phyloP scores from a whole-genome alignment of 139 green algal genomes.

The Chlorella sorokiniana region DNA sequence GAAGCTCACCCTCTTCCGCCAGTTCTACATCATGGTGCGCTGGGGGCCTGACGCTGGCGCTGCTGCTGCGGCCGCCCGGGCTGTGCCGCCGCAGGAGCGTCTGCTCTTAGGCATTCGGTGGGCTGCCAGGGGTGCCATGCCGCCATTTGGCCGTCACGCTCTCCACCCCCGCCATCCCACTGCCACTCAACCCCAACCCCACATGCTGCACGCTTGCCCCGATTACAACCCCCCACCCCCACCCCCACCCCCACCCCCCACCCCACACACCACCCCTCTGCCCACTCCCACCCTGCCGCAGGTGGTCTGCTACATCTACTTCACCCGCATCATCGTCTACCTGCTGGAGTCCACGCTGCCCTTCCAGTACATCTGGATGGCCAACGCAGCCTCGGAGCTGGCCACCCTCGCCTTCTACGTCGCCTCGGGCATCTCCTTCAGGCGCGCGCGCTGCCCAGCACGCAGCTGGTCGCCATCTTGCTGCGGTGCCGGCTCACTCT shows the following conservation, averaged over 20 bases:
- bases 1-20: conserved; percentile 93
- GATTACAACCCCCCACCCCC: not conserved
- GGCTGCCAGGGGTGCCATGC: no score
- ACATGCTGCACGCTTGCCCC: no score
- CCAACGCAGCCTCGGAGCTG: conserved; percentile 68
- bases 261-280: not conserved
- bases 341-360: conserved; percentile 80
- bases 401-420: conserved; percentile 92
- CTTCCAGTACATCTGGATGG: conserved; percentile 82
- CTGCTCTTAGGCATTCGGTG: no score
- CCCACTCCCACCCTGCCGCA: not conserved
- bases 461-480: not conserved
- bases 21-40: conserved; percentile 92
- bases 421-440: conserved; percentile 82
- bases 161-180: no score
- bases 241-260: not conserved
- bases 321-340: conserved; percentile 98
- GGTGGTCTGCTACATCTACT: conserved; percentile 96
- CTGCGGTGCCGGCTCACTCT: not conserved
- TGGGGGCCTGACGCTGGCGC: not conserved
- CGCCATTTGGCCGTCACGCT: no score
- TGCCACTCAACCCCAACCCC: no score
- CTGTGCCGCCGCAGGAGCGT: no score
- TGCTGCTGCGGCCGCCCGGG: no score
- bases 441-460: no score